Base-by-base conservation (phyloP, 495 filamentous ascomycete genomes). In the Tuber umbilicatum region DNA sequence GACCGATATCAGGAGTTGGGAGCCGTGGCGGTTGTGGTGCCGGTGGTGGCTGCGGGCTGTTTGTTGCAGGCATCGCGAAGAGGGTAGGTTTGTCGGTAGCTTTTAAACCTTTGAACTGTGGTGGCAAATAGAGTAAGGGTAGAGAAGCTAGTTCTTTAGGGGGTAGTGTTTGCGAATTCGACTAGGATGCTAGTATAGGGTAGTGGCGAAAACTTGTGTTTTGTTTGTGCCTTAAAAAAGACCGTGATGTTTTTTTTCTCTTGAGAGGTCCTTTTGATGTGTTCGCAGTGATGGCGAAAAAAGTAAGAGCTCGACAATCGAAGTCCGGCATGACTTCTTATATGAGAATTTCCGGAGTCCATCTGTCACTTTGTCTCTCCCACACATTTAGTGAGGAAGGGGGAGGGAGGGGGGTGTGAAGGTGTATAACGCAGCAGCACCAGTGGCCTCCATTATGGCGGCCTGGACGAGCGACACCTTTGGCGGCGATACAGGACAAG, bases 221-320 rank as follows among this genome's bases (percentile, higher is more conserved):
- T 31, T 31, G 12, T 64, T 2, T 64, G 21, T n/a, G 10, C 23
- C 27, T 31, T 64, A 31, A 31, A 31, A 31, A 64, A 31, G 55
- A n/a, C 31, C 55, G 55, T 64, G 55, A 64, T 64, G 27, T 64
- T 64, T 64, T 64, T 31, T 64, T 2, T 31, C n/a, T 64, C 23
- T n/a, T 4, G 10, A 17, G 4, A 31, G 55, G 55, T 64, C 55
- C 5, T 31, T 16, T 64, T 17, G 55, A 64, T 64, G 27, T 64
- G 55, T 64, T 64, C 55, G 55, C 55, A 64, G 55, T 31, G 55
- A 64, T 64, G 55, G 55, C 55, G 55, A 64, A 64, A 64, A 31
- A 64, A 64, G 55, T 31, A 64, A 64, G 55, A 64, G 55, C 55
- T 64, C 2, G 55, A 31, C 27, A 64, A 31, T 64, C 50, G 50